A percentile compares a stretch with the other conserved stretches of the same genome.
phyloP scores from a whole-genome alignment of 2,329 filamentous ascomycete genomes.

The Neonectria faginata region DNA sequence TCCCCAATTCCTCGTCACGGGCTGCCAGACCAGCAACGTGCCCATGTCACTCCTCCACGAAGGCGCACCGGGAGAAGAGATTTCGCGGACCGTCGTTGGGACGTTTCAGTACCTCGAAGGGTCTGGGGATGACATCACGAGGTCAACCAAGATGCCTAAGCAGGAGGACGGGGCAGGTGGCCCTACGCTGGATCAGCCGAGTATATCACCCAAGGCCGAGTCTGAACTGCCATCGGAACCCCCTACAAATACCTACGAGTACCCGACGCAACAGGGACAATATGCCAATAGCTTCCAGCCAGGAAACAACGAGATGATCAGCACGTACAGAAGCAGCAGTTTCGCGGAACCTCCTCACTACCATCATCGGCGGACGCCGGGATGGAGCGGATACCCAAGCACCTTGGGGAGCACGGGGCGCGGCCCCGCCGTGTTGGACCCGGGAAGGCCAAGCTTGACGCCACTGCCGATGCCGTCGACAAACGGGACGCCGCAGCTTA shows the following conservation, averaged over 20 bases:
- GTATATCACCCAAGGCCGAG: slow-evolving; percentile 57
- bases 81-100: slow-evolving; percentile 61
- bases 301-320: slow-evolving; percentile 65
- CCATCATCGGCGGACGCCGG: slow-evolving; percentile 55
- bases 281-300: slow-evolving; percentile 56
- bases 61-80: slow-evolving; percentile 62
- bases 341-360: slow-evolving; percentile 64
- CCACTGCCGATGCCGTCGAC: slow-evolving; percentile 61
- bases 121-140: slow-evolving; percentile 59
- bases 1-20: slow-evolving; percentile 69
- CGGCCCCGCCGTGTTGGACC: slow-evolving; percentile 57
- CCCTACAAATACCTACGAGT: slow-evolving; percentile 60
- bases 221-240: slow-evolving; percentile 52
- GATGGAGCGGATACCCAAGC: slow-evolving; percentile 59
- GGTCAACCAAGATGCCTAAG: slow-evolving; percentile 52
- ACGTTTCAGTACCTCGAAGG: slow-evolving; percentile 64
- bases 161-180: slow-evolving; percentile 53
- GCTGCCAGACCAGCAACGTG: slow-evolving; percentile 62
- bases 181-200: slow-evolving; percentile 53
- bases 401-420: slow-evolving; percentile 57
- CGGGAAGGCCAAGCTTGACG: slow-evolving; percentile 59
- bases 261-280: slow-evolving; percentile 57
- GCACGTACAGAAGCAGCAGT: slow-evolving; percentile 64
- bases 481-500: slow-evolving; percentile 59
- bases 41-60: slow-evolving; percentile 67